phyloP scores from a whole-genome alignment of 208 protist species.

The Leishmania major region DNA sequence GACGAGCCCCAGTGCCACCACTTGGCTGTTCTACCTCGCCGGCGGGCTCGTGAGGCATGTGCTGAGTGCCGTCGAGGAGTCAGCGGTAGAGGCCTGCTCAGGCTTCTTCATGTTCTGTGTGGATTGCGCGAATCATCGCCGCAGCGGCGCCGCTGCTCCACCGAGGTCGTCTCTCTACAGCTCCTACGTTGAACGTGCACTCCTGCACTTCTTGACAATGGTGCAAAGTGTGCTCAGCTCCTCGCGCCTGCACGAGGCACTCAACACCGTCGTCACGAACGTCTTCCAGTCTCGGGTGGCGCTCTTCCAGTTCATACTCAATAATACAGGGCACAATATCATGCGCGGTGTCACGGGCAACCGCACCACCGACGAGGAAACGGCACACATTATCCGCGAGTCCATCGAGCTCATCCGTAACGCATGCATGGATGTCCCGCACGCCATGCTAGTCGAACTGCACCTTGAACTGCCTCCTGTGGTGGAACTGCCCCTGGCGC shows the following conservation, averaged over 20 bases:
- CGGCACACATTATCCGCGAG: constrained; percentile 63
- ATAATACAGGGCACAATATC: constrained; percentile 80
- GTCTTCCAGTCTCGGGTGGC: constrained; percentile 64
- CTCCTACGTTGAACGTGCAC: constrained; percentile 68
- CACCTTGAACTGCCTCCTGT: constrained; percentile 75
- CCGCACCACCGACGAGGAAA: constrained; percentile 52
- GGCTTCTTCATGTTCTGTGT: constrained; percentile 71
- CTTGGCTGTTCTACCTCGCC: constrained; percentile 83
- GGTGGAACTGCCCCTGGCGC: constrained; percentile 76
- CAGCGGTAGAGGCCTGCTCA: constrained; percentile 45
- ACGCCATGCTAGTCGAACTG: constrained; percentile 52
- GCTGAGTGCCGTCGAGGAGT: constrained; percentile 48
- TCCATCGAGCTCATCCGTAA: constrained; percentile 80
- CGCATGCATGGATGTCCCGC: constrained; percentile 63
- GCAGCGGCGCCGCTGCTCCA: constrained; percentile 11
- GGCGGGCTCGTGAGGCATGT: constrained; percentile 57
- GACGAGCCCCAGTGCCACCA: constrained; percentile 54
- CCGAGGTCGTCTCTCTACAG: constrained; percentile 28
- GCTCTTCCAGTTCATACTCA: constrained; percentile 89
- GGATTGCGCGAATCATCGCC: constrained; percentile 70
- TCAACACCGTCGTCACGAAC: constrained; percentile 60
- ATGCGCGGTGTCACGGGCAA: constrained; percentile 41
- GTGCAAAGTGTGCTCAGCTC: constrained; percentile 66
- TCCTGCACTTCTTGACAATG: constrained; percentile 74
- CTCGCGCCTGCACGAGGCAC: constrained; percentile 44